These are phyloP conservation scores for Senecio squalidus DNA, from an alignment of 140 eudicot species.

Conservation along the genomic window DNA sequence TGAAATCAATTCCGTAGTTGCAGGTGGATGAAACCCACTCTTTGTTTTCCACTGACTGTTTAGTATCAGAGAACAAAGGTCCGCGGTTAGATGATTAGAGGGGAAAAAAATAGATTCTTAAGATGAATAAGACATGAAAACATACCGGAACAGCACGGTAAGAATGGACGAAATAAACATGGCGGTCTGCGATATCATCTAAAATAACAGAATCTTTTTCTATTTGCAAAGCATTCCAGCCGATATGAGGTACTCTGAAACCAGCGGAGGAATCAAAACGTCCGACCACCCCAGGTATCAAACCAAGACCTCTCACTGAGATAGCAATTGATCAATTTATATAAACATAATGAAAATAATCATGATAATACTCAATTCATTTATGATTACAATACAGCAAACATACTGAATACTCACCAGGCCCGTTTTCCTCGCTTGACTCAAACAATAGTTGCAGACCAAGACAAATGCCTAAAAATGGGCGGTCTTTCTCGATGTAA, in stretches of 20 bases:
- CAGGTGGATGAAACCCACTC: conserved; percentile 95
- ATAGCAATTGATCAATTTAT: conserved; percentile 7
- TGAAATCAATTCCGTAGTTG: conserved; percentile 72
- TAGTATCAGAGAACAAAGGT: neutral
- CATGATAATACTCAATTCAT: neutral
- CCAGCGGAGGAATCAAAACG: conserved; percentile 92
- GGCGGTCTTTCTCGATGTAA: conserved; percentile 82
- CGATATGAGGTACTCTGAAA: conserved; percentile 88
- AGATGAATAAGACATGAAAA: conserved; percentile 7
- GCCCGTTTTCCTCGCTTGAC: conserved; percentile 90
- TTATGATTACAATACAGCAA: neutral
- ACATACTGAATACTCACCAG: conserved; percentile 37
- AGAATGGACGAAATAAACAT: conserved; percentile 96
- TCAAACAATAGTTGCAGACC: conserved; percentile 96
- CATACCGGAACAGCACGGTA: conserved; percentile 91
- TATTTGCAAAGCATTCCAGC: conserved; percentile 86
- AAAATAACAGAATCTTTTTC: conserved; percentile 56
- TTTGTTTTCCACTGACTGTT: conserved; percentile 68
- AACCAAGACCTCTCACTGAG: conserved; percentile 91
- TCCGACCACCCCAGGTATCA: conserved; percentile 98
- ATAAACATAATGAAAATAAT: conserved; percentile 3
- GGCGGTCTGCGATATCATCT: conserved; percentile 68
- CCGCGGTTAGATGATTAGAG: neutral
- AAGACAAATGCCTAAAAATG: conserved; percentile 95
- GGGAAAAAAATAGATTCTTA: neutral